Base-by-base conservation (phyloP, 192 early-diverging fungal species). In the Gigaspora rosea region DNA sequence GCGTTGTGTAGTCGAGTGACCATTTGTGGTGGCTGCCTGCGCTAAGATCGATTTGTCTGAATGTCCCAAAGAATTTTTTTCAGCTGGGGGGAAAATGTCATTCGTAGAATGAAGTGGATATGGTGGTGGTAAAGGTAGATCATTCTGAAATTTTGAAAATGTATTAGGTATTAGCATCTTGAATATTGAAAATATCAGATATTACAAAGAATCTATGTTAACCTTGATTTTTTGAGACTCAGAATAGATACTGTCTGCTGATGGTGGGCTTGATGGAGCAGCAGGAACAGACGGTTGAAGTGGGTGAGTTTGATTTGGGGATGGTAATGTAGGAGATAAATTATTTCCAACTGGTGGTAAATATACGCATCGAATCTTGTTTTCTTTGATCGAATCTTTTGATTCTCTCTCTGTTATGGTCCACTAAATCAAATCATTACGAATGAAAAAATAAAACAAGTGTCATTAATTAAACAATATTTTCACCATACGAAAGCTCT, bases 301-400 rank as follows among this genome's bases (percentile, higher is more conserved):
- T 61, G 82, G 68, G 61, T 82, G 79, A n/a, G 82, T 74, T 51
- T 57, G 15, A 61, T 51, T 46, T 49, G 73, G 33, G 4, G 59
- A 16, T 20, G 71, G 51, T 8, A 50, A 71, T 46, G 71, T 9
- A 59, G 77, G 71, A 16, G 76, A 76, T 73, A 76, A 22, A 59
- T 61, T 51, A 73, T 68, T 41, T 73, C 66, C 48, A 75, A 77
- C 46, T 74, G 84, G 63, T 13, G 85, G 80, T 18, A 89, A 80
- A 73, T 85, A 89, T 15, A 85, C 85, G 66, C 91, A 92, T 58
- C 88, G 86, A 68, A 94, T 84, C 80, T 92, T 94, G 65, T 88
- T 89, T 79, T 94, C 89, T 66, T 82, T 84, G 72, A 92, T 91
- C 36, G 81, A 81, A 32, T 85, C 85, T 83, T 84, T 90, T 63